Conservation (phyloP, 805 yeast genomes). For the Ogataea pilisensis region DNA sequence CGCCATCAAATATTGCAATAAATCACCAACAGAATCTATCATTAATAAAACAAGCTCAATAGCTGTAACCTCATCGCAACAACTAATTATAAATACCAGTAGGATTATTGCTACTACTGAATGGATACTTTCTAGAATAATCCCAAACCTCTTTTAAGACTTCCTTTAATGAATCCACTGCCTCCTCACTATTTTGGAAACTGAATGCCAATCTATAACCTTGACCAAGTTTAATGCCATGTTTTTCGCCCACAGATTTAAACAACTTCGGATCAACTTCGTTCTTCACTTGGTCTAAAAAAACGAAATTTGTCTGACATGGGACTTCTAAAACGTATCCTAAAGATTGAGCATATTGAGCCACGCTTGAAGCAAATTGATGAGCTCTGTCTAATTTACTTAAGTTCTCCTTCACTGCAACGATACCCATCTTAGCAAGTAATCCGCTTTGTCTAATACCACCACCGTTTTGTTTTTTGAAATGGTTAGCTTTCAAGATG, state of each 20-base stretch:
- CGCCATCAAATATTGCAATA: too few relatives aligned
- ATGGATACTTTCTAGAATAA: constrained; percentile 51
- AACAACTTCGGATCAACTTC: constrained; percentile 49
- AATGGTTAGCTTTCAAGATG: constrained; percentile 72
- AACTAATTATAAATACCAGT: constrained; percentile 3
- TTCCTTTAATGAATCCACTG: constrained; percentile 52
- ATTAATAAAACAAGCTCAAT: background rate
- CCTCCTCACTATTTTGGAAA: constrained; percentile 53
- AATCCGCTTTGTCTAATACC: constrained; percentile 89
- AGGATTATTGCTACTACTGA: constrained; percentile 10
- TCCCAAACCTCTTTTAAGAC: constrained; percentile 56
- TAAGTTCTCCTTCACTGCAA: constrained; percentile 73
- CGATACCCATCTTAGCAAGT: constrained; percentile 74
- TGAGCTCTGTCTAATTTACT: constrained; percentile 49
- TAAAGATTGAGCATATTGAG: constrained; percentile 44
- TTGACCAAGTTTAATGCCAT: constrained; percentile 55
- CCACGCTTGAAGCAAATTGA: constrained; percentile 47
- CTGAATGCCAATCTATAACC: constrained; percentile 83
- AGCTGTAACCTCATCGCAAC: too few relatives aligned
- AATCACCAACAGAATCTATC: too few relatives aligned
- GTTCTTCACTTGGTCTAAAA: constrained; percentile 53
- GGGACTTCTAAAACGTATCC: constrained; percentile 68
- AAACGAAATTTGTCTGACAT: constrained; percentile 79
- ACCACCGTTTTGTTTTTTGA: constrained; percentile 90
- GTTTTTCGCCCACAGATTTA: constrained; percentile 40